Base-by-base conservation (phyloP, 176 grass and related monocot genomes). In the Chloris gayana region DNA sequence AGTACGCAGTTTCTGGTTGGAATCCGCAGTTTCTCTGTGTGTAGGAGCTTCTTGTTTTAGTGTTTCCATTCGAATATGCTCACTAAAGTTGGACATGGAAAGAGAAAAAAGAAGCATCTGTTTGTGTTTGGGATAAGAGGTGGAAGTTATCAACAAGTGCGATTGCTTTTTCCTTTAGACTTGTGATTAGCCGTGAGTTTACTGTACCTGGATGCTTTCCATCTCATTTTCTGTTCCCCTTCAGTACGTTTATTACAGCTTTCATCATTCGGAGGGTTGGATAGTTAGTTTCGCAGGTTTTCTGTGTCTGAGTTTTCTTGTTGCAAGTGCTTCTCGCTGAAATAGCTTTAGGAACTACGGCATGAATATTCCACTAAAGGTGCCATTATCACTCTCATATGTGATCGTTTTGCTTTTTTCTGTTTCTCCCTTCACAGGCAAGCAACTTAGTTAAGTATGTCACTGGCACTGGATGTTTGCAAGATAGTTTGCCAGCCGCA, bases 391-490 rank as follows among this genome's bases (percentile, higher is more conserved):
- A 39, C 14, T 26, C 44, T 81, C 42, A 76, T 54, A n/a, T 47
- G 26, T 21, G 56, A 81, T 70, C 17, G 12, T 44, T 44, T 44
- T 44, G 0, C 11, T 64, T 64, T n/a, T 53, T 78, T 73, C 59
- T n/a, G n/a, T 27, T 54, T 72, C 67, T 49, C 73, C 9, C 27
- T 90, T 80, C 53, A 30, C 66, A 99, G 90, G 90, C 79, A 71
- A 80, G 51, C 73, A 70, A 57, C 59, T 75, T 93, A 31, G 45
- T 91, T 30, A 93, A 91, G 75, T 75, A 86, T 76, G 51, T 88
- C 32, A 81, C 80, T 37, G 30, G 75, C 84, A 47, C 66, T 4
- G 73, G 34, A 56, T 37, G 67, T 29, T 80, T 85, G 51, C 90
- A 88, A 82, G 57, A 76, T 64, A 75, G 45, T 82, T 84, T 78